Conservation (phyloP, 1,139 yeast species). For the Debaryomyces udenii region DNA sequence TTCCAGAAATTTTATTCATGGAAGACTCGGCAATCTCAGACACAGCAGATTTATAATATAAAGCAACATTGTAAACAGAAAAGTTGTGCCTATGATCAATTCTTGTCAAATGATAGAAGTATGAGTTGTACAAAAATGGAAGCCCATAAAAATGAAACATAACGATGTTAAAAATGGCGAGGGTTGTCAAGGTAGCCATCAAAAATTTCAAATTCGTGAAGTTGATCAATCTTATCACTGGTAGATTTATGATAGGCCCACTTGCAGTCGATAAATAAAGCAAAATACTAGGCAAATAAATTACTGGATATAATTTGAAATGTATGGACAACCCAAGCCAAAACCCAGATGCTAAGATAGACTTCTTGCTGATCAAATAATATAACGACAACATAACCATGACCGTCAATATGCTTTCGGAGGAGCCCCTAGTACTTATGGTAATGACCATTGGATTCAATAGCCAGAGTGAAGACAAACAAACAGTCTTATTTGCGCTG, state of each 20-base stretch:
- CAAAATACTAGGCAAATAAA: conserved; percentile 66
- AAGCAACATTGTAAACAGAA: conserved; percentile 77
- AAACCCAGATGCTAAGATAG: conserved; percentile 56
- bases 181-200: conserved; percentile 41
- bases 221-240: conserved; percentile 45
- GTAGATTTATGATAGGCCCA: conserved; percentile 27
- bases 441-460: conserved; percentile 95
- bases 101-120: conserved; percentile 78
- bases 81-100: conserved; percentile 95
- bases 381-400: conserved; percentile 67
- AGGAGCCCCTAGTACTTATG: conserved; percentile 90
- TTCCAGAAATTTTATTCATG: conserved; percentile 6
- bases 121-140: conserved; percentile 78
- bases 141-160: conserved; percentile 74
- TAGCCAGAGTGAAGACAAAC: conserved; percentile 72
- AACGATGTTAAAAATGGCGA: conserved; percentile 47
- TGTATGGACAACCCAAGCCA: conserved; percentile 80
- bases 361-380: conserved; percentile 34
- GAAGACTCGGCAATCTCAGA: conserved; percentile 6
- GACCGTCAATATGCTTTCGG: conserved; percentile 86
- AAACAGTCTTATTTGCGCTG: conserved; percentile 32
- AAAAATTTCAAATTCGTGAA: conserved; percentile 49
- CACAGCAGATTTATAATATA: conserved; percentile 64
- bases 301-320: conserved; percentile 88
- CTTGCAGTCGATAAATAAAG: conserved; percentile 27